Evolutionary conservation across 2,329 filamentous ascomycete genomes (phyloP), one percentile per base, ranked within the genome.

Genomic region (Nemania sp.): DNA sequence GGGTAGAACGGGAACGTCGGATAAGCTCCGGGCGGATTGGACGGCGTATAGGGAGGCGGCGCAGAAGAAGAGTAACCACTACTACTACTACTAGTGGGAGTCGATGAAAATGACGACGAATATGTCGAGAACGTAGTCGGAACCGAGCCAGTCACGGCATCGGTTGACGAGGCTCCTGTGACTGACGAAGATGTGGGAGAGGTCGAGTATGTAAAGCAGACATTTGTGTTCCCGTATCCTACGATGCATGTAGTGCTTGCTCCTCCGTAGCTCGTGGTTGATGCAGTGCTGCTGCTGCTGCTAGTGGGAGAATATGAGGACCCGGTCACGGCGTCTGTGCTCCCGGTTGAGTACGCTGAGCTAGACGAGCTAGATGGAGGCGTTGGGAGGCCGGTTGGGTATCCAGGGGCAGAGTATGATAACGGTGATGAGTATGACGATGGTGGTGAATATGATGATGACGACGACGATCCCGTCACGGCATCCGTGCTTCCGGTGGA

Each of bases 401-500:
- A 53, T 15, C 8, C 49, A 11, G 54, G 28, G 17, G 42, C 12
- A 15, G 41, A 24, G 15, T 17, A 15, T 14, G 56, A 36, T 7
- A 43, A 33, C 26, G 54, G 52, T 9, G 54, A 54, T 3, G 63
- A 48, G n/a, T n/a, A n/a, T n/a, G n/a, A n/a, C n/a, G n/a, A n/a
- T n/a, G n/a, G n/a, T n/a, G n/a, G n/a, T n/a, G n/a, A n/a, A n/a
- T n/a, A n/a, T n/a, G n/a, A n/a, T n/a, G n/a, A 36, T 7, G 46
- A 33, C 26, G 54, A 54, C 7, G 54, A 54, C 3, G 63, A 48
- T 9, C 47, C 34, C 7, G 57, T 61, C n/a, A 50, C 43, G 26
- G 47, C 51, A 36, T 41, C 55, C 3, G 54, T 57, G 12, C 52
- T 57, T 17, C 45, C 36, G 2, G 50, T 60, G 34, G 59, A 61